Conservation (phyloP, 345 rosid species). For the Dovyalis caffra region DNA sequence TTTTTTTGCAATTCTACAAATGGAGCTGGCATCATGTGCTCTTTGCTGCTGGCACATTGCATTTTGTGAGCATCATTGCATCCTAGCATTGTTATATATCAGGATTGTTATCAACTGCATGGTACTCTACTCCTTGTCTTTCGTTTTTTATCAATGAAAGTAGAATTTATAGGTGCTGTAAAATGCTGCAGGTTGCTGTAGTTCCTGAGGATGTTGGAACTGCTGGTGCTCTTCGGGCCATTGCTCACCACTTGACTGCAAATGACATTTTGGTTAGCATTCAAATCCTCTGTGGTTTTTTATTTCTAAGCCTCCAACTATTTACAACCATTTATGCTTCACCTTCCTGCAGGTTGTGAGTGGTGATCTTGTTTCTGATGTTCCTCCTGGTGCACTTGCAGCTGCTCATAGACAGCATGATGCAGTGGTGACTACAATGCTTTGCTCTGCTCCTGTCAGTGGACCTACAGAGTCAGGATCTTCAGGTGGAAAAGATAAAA, state of each 20-base stretch:
- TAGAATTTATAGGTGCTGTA: neutral
- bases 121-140: neutral
- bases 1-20: neutral
- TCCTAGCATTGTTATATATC: neutral
- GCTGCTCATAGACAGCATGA: slow-evolving; percentile 93
- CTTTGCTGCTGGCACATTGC: neutral
- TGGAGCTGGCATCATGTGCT: neutral
- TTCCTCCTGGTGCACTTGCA: slow-evolving; percentile 86
- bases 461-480: slow-evolving; percentile 78
- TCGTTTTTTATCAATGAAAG: neutral
- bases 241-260: slow-evolving; percentile 81
- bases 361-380: slow-evolving; percentile 98
- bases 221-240: slow-evolving; percentile 90
- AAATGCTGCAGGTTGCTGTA: slow-evolving; percentile 67
- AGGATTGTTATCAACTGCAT: neutral
- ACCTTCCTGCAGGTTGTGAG: slow-evolving; percentile 68
- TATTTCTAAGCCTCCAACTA: slow-evolving; percentile 7
- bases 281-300: slow-evolving; percentile 14
- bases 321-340: slow-evolving; percentile 11
- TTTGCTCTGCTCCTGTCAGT: slow-evolving; percentile 78
- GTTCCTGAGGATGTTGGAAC: slow-evolving; percentile 94
- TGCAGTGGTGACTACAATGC: slow-evolving; percentile 83
- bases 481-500: slow-evolving; percentile 77
- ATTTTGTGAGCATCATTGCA: neutral
- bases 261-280: slow-evolving; percentile 82